Evolutionary conservation across 352 stramenopile species (phyloP).

Genomic region (Bremia lactucae): DNA sequence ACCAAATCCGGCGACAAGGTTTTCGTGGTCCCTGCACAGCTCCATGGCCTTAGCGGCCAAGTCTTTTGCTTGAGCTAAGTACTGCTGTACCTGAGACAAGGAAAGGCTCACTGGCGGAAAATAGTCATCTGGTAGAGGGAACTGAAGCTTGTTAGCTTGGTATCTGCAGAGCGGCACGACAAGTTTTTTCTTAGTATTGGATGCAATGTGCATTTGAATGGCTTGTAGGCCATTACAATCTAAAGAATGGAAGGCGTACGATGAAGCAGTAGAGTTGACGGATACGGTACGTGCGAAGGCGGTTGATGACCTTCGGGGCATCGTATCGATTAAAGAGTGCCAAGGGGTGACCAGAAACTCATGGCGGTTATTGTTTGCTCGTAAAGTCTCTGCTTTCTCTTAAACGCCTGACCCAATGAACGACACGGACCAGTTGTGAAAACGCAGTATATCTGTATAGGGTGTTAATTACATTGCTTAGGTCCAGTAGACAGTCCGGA

Average conservation of each 20-base stretch:
- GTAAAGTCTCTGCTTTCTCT: not conserved
- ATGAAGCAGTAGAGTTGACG: slow-evolving; percentile 11
- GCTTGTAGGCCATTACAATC: slow-evolving; percentile 15
- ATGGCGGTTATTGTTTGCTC: not conserved
- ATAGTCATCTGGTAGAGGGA: slow-evolving; percentile 32
- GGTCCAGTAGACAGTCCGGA: too few species aligned
- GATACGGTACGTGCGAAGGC: slow-evolving; percentile 14
- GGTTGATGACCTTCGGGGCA: slow-evolving; percentile 22
- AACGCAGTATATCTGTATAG: too few species aligned
- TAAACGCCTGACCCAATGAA: not conserved
- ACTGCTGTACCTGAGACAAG: slow-evolving; percentile 21
- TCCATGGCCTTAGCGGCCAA: slow-evolving; percentile 16
- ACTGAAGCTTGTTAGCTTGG: slow-evolving; percentile 20
- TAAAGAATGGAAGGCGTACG: slow-evolving; percentile 19
- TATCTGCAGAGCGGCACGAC: slow-evolving; percentile 6
- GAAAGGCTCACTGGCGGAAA: slow-evolving; percentile 29
- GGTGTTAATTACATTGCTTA: too few species aligned
- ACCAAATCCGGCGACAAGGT: slow-evolving; percentile 15
- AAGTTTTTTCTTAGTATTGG: slow-evolving; percentile 5
- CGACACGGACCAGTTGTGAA: too few species aligned
- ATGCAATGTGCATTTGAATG: slow-evolving; percentile 1
- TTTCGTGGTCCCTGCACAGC: slow-evolving; percentile 24
- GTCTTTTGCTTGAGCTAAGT: slow-evolving; percentile 16
- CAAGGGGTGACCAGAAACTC: not conserved
- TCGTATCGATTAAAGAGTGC: slow-evolving; percentile 18